Conservation (phyloP, 1,284 basidiomycete genomes). For the Ceratobasidium sp. region DNA sequence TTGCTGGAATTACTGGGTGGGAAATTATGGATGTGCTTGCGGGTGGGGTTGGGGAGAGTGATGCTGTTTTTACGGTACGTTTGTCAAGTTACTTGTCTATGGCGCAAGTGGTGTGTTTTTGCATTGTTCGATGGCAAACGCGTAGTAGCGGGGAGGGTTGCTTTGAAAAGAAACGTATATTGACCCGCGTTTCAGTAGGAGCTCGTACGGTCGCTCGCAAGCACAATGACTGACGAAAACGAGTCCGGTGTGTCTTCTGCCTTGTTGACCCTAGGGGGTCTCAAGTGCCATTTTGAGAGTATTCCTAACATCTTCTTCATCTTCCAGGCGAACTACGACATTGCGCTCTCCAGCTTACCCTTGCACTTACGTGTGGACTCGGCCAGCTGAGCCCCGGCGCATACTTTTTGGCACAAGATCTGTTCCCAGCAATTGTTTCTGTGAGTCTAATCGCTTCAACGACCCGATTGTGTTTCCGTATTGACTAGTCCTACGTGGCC, state of each 20-base stretch:
- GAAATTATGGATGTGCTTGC: slow-evolving; percentile 77
- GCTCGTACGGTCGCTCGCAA: slow-evolving; percentile 64
- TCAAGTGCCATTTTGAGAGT: slow-evolving; percentile 35
- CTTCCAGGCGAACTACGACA: slow-evolving; percentile 58
- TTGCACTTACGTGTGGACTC: slow-evolving; percentile 70
- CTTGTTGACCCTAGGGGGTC: slow-evolving; percentile 1
- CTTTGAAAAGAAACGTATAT: neutral
- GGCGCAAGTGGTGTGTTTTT: neutral
- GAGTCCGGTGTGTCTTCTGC: slow-evolving; percentile 61
- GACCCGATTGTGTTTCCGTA: neutral
- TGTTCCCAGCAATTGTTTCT: slow-evolving; percentile 67
- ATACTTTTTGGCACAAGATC: slow-evolving; percentile 72
- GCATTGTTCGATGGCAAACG: neutral
- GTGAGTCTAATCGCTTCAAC: slow-evolving; percentile 56
- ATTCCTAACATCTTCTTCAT: slow-evolving; percentile 58
- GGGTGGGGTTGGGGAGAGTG: slow-evolving; percentile 69
- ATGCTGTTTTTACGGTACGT: slow-evolving; percentile 69
- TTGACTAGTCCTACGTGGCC: neutral
- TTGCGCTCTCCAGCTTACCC: slow-evolving; percentile 67
- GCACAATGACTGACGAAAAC: slow-evolving; percentile 61
- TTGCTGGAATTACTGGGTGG: slow-evolving; percentile 63
- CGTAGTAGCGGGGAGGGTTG: neutral
- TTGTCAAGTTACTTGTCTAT: slow-evolving; percentile 1
- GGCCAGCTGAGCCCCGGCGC: slow-evolving; percentile 75
- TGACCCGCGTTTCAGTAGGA: slow-evolving; percentile 56